A percentile compares a stretch with the other conserved stretches of the same genome.
phyloP scores from a whole-genome alignment of 2,329 filamentous ascomycete genomes.

The Aureobasidium sp. region DNA sequence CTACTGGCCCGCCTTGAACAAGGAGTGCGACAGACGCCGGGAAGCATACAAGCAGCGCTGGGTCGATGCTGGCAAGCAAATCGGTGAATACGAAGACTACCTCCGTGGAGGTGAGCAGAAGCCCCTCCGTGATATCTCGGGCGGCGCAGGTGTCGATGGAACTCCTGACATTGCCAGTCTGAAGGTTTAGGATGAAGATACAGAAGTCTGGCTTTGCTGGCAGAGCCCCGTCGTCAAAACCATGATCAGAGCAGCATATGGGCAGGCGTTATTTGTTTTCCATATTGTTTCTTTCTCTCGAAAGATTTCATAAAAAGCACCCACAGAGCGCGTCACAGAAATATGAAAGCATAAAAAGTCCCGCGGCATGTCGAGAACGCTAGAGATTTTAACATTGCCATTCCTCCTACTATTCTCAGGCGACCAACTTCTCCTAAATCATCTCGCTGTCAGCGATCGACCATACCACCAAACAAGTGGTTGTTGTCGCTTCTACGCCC shows the following conservation, averaged over 20 bases:
- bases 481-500: no score
- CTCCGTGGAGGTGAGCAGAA: conserved; percentile 57
- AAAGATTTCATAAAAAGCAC: neutral
- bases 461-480: no score
- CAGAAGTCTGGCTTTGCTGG: conserved; percentile 7
- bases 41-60: conserved; percentile 60
- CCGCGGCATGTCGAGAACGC: neutral
- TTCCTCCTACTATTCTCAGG: neutral
- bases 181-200: conserved; percentile 14
- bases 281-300: neutral
- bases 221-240: neutral
- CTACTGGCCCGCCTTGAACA: conserved; percentile 83
- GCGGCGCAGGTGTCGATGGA: conserved; percentile 17
- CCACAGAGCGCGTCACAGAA: neutral
- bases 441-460: neutral
- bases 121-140: conserved; percentile 20
- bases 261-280: neutral
- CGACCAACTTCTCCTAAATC: neutral
- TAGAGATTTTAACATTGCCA: neutral
- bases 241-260: neutral
- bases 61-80: conserved; percentile 66
- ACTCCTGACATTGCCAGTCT: conserved; percentile 18
- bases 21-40: conserved; percentile 58
- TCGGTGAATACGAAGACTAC: conserved; percentile 83
- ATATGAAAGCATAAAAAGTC: neutral